phyloP scores from a whole-genome alignment of 768 basidiomycete species.

The Harrya chromipes region DNA sequence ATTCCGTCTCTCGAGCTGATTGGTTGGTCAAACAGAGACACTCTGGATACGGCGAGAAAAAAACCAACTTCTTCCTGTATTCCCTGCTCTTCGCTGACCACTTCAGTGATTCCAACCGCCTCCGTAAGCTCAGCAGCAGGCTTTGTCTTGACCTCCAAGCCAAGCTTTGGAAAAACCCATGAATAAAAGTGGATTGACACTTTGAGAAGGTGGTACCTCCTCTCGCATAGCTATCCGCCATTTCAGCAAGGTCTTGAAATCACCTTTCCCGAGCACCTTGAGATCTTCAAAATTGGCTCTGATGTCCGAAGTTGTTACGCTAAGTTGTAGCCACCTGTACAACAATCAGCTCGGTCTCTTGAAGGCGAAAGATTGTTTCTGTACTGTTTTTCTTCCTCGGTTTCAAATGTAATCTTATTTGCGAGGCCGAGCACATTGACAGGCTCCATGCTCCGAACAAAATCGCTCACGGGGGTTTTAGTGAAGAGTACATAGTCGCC shows the following conservation, averaged over 20 bases:
- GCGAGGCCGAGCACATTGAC: constrained; percentile 72
- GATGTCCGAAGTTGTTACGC: constrained; percentile 76
- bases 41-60: background rate
- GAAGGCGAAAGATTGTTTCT: constrained; percentile 17
- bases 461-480: constrained; percentile 62
- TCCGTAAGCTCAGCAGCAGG: constrained; percentile 76
- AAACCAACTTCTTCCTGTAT: constrained; percentile 78
- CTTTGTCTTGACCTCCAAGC: constrained; percentile 77
- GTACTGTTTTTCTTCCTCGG: constrained; percentile 83
- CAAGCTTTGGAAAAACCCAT: constrained; percentile 49
- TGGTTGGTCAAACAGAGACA: constrained; percentile 5
- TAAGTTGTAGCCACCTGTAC: constrained; percentile 66
- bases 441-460: constrained; percentile 69
- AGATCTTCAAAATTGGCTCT: constrained; percentile 85
- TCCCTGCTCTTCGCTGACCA: constrained; percentile 83
- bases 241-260: constrained; percentile 90
- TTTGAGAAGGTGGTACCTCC: constrained; percentile 50
- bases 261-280: constrained; percentile 96
- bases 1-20: constrained; percentile 80
- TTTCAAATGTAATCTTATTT: constrained; percentile 73
- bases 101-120: constrained; percentile 58
- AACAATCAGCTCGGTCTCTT: constrained; percentile 4
- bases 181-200: constrained; percentile 1
- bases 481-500: constrained; percentile 91
- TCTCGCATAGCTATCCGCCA: constrained; percentile 88